A percentile compares a stretch with the other conserved stretches of the same genome.
Conservation (phyloP, 306 rosid species). For the Vicia sativa region DNA sequence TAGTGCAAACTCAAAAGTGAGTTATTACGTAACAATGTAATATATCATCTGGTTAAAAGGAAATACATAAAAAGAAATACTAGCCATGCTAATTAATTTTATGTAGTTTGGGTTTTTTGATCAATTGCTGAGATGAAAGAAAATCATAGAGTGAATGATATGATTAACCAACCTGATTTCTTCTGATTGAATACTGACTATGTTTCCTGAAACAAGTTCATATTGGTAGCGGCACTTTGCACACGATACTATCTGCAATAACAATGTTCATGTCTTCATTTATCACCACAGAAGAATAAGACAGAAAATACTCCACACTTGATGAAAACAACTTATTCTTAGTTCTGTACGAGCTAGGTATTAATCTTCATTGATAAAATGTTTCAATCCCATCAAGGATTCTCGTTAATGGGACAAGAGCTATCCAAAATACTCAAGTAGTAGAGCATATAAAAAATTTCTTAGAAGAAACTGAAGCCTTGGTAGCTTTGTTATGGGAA, state of each 20-base stretch:
- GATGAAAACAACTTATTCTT: conserved; percentile 12
- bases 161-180: conserved; percentile 81
- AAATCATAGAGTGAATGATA: conserved; percentile 33
- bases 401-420: conserved; percentile 13
- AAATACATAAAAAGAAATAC: not conserved
- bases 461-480: conserved; percentile 6
- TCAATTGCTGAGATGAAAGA: conserved; percentile 14
- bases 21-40: not conserved
- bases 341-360: not conserved
- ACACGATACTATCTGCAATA: conserved; percentile 87
- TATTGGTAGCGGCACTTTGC: conserved; percentile 91
- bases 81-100: conserved; percentile 10
- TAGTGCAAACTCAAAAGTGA: conserved; percentile 31
- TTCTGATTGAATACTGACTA: conserved; percentile 79
- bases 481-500: not conserved
- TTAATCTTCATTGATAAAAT: conserved; percentile 19
- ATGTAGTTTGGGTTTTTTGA: not conserved
- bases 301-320: not conserved
- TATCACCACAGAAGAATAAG: conserved; percentile 29
- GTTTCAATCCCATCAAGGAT: conserved; percentile 21
- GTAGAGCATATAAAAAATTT: not conserved
- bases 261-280: conserved; percentile 28
- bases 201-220: conserved; percentile 86
- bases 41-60: conserved; percentile 9
- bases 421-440: conserved; percentile 9